A percentile compares a stretch with the other conserved stretches of the same genome.
phyloP scores from a whole-genome alignment of 1,284 basidiomycete species.

The Meira nashicola region DNA sequence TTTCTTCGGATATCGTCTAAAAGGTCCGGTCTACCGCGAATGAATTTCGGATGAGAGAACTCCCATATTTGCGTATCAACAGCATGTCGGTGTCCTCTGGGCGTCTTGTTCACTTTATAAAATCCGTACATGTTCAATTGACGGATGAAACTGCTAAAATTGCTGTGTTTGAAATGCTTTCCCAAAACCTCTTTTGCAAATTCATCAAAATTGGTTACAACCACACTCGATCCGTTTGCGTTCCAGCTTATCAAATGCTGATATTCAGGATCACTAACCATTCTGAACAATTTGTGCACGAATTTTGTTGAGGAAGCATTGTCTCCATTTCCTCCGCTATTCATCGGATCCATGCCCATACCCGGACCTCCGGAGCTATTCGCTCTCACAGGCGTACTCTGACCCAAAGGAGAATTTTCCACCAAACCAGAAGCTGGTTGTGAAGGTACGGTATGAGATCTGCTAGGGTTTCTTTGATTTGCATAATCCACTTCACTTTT shows the following conservation, averaged over 20 bases:
- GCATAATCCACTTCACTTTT: neutral
- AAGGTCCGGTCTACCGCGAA: slow-evolving; percentile 72
- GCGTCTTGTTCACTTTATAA: slow-evolving; percentile 62
- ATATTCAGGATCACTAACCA: slow-evolving; percentile 41
- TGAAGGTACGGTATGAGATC: slow-evolving; percentile 9
- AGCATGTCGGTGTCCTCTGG: slow-evolving; percentile 69
- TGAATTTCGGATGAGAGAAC: slow-evolving; percentile 79
- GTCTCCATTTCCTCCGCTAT: slow-evolving; percentile 1
- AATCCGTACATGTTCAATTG: slow-evolving; percentile 72
- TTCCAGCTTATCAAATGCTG: slow-evolving; percentile 46
- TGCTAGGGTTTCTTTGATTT: neutral
- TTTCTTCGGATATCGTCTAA: slow-evolving; percentile 81
- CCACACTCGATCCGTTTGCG: slow-evolving; percentile 36
- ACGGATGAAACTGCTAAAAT: slow-evolving; percentile 83
- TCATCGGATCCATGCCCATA: too few relatives aligned
- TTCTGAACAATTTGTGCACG: slow-evolving; percentile 43
- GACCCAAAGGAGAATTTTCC: neutral
- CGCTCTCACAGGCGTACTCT: neutral
- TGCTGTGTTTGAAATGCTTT: slow-evolving; percentile 54
- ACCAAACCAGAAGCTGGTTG: neutral
- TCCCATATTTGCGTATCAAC: slow-evolving; percentile 79
- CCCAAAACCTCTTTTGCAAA: slow-evolving; percentile 51
- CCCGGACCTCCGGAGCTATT: neutral
- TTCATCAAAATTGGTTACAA: slow-evolving; percentile 49
- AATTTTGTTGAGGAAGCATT: slow-evolving; percentile 30